Evolutionary conservation across 2,329 filamentous ascomycete genomes (phyloP).

Genomic region (Fusarium nematophilum): DNA sequence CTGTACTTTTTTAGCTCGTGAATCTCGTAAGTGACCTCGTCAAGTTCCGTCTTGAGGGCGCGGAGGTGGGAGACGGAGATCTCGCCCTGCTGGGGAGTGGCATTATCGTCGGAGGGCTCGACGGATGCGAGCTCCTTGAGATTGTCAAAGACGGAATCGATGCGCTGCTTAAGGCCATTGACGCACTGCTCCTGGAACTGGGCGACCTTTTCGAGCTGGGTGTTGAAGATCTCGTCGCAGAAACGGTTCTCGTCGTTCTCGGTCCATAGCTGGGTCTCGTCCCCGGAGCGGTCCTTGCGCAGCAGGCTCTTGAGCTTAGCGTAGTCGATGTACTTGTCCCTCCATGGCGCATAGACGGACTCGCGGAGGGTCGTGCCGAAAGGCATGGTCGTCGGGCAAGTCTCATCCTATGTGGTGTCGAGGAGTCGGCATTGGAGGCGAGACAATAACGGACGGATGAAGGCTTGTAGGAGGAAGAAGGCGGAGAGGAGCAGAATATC

Average conservation of each 20-base stretch:
- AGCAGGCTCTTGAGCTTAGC: conserved; percentile 89
- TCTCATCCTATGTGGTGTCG: too few relatives aligned
- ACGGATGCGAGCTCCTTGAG: conserved; percentile 80
- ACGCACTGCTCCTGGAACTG: conserved; percentile 87
- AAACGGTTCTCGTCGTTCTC: conserved; percentile 94
- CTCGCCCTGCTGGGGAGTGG: conserved; percentile 58
- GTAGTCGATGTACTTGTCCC: conserved; percentile 95
- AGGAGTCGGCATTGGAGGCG: too few relatives aligned
- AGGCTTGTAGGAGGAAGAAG: too few relatives aligned
- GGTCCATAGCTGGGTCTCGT: conserved; percentile 82
- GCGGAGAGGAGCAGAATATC: too few relatives aligned
- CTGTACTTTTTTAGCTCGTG: conserved; percentile 96
- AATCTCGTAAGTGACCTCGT: conserved; percentile 88
- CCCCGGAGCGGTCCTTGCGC: conserved; percentile 77
- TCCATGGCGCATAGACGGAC: conserved; percentile 88
- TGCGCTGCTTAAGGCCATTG: conserved; percentile 63
- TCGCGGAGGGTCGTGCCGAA: conserved; percentile 90
- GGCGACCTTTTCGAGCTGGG: conserved; percentile 94
- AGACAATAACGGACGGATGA: too few relatives aligned
- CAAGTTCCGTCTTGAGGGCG: conserved; percentile 82
- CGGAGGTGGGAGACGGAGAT: conserved; percentile 67
- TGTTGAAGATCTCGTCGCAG: conserved; percentile 93
- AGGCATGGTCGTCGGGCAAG: conserved; percentile 71
- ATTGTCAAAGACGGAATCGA: conserved; percentile 71
- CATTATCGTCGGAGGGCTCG: conserved; percentile 63